phyloP scores from a whole-genome alignment of 192 early-diverging fungal species.

The Dimargaris xerosporica region DNA sequence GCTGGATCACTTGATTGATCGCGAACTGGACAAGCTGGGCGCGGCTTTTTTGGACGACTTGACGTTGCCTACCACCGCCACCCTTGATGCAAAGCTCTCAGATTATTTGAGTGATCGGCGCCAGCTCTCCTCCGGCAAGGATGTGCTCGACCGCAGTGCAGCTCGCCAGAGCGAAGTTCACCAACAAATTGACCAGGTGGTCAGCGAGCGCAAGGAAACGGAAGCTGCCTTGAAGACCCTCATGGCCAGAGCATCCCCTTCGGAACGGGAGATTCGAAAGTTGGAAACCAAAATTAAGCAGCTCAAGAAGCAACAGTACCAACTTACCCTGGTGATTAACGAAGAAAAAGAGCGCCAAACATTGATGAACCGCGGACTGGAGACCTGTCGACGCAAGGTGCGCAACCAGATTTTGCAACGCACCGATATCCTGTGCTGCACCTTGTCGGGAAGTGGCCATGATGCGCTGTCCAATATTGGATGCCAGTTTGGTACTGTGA shows the following conservation, averaged over 20 bases:
- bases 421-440: slow-evolving; percentile 73
- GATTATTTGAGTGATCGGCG: not conserved
- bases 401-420: slow-evolving; percentile 51
- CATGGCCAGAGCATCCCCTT: not conserved
- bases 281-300: slow-evolving; percentile 15
- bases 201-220: not conserved
- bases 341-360: slow-evolving; percentile 21
- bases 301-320: slow-evolving; percentile 12
- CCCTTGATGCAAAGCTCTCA: not conserved
- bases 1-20: slow-evolving; percentile 51
- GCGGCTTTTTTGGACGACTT: slow-evolving; percentile 13
- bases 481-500: slow-evolving; percentile 65
- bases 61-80: not conserved
- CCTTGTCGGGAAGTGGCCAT: slow-evolving; percentile 75
- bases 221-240: not conserved
- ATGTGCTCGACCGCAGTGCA: not conserved
- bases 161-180: not conserved
- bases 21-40: slow-evolving; percentile 30
- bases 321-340: slow-evolving; percentile 14
- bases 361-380: slow-evolving; percentile 23
- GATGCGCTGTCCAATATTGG: slow-evolving; percentile 50
- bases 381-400: slow-evolving; percentile 33
- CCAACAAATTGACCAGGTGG: not conserved
- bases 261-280: slow-evolving; percentile 12
- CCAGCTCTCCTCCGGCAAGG: not conserved